Conservation (phyloP, 139 green algal genomes). For the Trebouxia sp. region DNA sequence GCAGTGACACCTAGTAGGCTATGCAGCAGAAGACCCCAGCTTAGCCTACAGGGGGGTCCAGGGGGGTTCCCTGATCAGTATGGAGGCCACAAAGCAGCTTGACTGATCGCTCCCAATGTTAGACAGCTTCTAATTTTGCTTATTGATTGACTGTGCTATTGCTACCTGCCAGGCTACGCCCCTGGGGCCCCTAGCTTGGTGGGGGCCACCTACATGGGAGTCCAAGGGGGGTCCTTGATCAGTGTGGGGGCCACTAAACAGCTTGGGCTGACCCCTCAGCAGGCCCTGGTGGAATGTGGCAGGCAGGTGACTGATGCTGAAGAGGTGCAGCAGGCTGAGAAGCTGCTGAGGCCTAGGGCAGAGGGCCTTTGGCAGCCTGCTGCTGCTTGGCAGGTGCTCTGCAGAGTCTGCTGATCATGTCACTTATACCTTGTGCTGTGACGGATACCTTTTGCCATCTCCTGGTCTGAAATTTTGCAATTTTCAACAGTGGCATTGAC, state of each 20-base stretch:
- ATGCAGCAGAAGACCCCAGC: too few relatives aligned
- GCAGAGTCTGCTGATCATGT: constrained; percentile 73
- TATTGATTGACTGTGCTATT: not conserved
- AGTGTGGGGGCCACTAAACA: constrained; percentile 7
- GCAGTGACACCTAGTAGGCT: too few relatives aligned
- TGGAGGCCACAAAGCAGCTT: too few relatives aligned
- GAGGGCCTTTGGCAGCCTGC: constrained; percentile 1
- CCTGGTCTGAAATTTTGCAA: too few relatives aligned
- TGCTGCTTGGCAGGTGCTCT: constrained; percentile 45
- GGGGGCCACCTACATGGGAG: constrained; percentile 74
- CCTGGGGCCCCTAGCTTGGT: constrained; percentile 67
- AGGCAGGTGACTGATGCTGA: not conserved
- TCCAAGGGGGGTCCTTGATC: constrained; percentile 29
- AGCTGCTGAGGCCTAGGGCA: not conserved
- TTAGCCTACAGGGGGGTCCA: too few relatives aligned
- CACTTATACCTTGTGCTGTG: constrained; percentile 17
- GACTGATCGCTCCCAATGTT: too few relatives aligned
- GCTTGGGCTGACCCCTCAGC: not conserved
- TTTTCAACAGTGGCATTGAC: not conserved
- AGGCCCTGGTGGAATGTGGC: constrained; percentile 26
- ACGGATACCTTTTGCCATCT: not conserved
- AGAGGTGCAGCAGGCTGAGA: not conserved
- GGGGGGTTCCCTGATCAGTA: too few relatives aligned
- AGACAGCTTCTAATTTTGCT: not conserved
- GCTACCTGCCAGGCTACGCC: constrained; percentile 47